Percentiles rank a stretch among this genome's conserved stretches.
Conservation (phyloP, 1,284 basidiomycete genomes). For the Fomitopsis schrenkii region DNA sequence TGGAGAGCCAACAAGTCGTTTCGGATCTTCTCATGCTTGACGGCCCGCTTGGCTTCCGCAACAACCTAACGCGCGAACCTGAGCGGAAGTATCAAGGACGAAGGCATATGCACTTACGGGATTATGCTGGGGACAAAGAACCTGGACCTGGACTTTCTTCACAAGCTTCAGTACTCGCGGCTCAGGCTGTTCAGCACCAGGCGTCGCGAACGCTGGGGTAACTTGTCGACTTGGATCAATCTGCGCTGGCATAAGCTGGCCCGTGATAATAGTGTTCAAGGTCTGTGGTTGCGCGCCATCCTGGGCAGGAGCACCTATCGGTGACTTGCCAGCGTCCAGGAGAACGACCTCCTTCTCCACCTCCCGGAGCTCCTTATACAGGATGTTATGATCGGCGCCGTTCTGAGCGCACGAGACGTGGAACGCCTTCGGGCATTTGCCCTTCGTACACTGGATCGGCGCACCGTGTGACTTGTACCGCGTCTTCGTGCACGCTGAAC, state of each 20-base stretch:
- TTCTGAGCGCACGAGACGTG: constrained; percentile 88
- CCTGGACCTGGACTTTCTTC: constrained; percentile 67
- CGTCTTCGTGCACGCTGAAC: constrained; percentile 72
- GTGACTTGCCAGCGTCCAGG: constrained; percentile 28
- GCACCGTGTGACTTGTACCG: constrained; percentile 76
- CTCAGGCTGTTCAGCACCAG: constrained; percentile 10
- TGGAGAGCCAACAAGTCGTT: constrained; percentile 65
- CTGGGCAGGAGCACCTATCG: constrained; percentile 9
- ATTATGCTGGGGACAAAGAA: constrained; percentile 80
- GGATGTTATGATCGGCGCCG: constrained; percentile 46
- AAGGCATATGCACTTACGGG: constrained; percentile 49
- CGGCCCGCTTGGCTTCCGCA: constrained; percentile 67
- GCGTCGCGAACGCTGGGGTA: background rate
- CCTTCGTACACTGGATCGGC: constrained; percentile 91
- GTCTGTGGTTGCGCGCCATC: background rate
- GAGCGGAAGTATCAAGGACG: background rate
- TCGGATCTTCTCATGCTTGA: constrained; percentile 63
- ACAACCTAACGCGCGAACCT: constrained; percentile 43
- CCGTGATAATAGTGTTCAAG: background rate
- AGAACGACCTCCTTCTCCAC: constrained; percentile 77
- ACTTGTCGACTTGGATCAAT: constrained; percentile 5
- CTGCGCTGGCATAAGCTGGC: constrained; percentile 6
- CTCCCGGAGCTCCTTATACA: constrained; percentile 59
- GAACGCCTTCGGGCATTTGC: constrained; percentile 90
- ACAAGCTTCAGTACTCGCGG: constrained; percentile 57